A percentile compares a stretch with the other conserved stretches of the same genome.
Conservation (phyloP, 306 rosid species). For the Quercus berberidifolia region DNA sequence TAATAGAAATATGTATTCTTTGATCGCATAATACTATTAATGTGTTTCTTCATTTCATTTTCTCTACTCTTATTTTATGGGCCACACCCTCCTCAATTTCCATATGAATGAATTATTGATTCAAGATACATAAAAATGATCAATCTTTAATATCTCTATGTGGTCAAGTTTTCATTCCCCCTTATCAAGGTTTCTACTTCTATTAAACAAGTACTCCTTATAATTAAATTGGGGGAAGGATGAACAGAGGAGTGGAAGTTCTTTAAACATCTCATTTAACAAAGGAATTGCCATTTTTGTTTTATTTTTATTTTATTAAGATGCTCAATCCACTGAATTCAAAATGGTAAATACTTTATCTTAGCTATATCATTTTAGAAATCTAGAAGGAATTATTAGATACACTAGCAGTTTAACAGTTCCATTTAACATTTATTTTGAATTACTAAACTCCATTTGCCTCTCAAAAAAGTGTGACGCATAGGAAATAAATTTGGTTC, state of each 20-base stretch:
- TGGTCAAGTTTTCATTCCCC: neutral
- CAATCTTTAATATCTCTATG: neutral
- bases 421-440: neutral
- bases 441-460: neutral
- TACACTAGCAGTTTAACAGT: neutral
- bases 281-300: neutral
- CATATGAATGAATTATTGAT: neutral
- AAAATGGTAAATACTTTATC: neutral
- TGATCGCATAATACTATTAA: neutral
- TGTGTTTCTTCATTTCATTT: neutral
- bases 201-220: no score
- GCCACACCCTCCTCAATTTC: neutral
- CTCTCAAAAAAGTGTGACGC: neutral
- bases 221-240: no score
- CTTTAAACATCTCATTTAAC: neutral
- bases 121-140: neutral
- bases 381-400: neutral
- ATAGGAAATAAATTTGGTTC: neutral
- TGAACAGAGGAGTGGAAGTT: neutral
- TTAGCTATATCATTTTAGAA: neutral
- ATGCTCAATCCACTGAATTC: neutral
- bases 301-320: neutral
- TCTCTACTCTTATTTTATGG: no score
- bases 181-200: no score
- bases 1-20: neutral